A percentile compares a stretch with the other conserved stretches of the same genome.
These are phyloP conservation scores for Erodium trifolium DNA, from an alignment of 441 rosid species.

Conservation along the genomic window DNA sequence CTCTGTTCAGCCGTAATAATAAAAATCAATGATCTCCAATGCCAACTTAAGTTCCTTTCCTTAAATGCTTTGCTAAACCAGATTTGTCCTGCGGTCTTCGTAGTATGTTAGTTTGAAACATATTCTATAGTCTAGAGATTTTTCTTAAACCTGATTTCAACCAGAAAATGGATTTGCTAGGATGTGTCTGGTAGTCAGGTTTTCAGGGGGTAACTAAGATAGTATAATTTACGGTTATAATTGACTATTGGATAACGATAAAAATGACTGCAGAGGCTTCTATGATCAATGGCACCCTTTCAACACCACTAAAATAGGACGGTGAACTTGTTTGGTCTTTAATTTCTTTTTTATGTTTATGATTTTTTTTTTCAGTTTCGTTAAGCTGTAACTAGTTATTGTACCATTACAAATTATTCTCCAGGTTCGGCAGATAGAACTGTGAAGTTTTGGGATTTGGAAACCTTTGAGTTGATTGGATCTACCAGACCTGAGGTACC, in stretches of 20 bases:
- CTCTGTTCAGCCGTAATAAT: background rate
- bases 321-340: background rate
- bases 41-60: background rate
- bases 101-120: background rate
- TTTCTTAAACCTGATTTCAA: background rate
- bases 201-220: background rate
- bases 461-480: constrained; percentile 92
- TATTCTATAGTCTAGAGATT: background rate
- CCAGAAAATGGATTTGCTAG: background rate
- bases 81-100: background rate
- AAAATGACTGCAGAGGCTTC: background rate
- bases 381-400: background rate
- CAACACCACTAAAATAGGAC: background rate
- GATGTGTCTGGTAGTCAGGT: background rate
- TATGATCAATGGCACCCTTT: background rate
- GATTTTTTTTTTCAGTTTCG: background rate
- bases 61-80: background rate
- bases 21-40: background rate
- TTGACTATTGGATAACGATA: background rate
- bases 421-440: constrained; percentile 96
- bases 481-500: constrained; percentile 89
- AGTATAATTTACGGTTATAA: background rate
- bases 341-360: background rate
- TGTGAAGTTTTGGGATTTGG: constrained; percentile 96
- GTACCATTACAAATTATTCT: constrained; percentile 21